phyloP scores from a whole-genome alignment of 768 basidiomycete genomes.

The Psilocybe tampanensis region DNA sequence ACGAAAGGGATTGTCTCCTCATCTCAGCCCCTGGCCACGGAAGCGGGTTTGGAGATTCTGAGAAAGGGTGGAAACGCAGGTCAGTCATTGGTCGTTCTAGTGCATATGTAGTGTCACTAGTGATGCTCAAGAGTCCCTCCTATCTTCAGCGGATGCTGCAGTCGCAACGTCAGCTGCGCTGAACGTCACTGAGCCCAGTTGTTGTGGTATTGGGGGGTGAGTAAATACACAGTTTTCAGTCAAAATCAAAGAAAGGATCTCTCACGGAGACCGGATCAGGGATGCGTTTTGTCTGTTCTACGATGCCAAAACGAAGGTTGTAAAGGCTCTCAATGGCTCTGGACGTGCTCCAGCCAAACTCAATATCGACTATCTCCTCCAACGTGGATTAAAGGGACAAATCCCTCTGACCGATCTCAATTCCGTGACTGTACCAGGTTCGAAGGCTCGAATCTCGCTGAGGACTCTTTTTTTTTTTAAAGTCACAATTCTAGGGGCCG shows the following conservation, averaged over 20 bases:
- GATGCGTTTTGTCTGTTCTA: slow-evolving; percentile 95
- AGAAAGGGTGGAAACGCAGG: slow-evolving; percentile 96
- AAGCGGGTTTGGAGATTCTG: slow-evolving; percentile 91
- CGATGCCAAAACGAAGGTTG: slow-evolving; percentile 77
- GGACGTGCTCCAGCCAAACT: slow-evolving; percentile 85
- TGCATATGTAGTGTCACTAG: slow-evolving; percentile 11
- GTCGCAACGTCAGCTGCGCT: slow-evolving; percentile 92
- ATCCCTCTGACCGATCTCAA: slow-evolving; percentile 87
- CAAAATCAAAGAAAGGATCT: slow-evolving; percentile 10
- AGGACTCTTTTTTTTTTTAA: neutral
- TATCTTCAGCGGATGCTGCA: slow-evolving; percentile 78
- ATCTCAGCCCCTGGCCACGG: slow-evolving; percentile 89
- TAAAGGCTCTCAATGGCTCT: slow-evolving; percentile 92
- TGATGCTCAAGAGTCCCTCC: neutral
- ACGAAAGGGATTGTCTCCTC: slow-evolving; percentile 87
- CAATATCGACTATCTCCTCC: slow-evolving; percentile 69
- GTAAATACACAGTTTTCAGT: slow-evolving; percentile 16
- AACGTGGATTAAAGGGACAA: slow-evolving; percentile 67
- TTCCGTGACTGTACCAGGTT: slow-evolving; percentile 86
- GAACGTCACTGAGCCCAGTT: slow-evolving; percentile 88
- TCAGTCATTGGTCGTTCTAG: slow-evolving; percentile 26
- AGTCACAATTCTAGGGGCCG: slow-evolving; percentile 59
- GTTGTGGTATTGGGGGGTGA: slow-evolving; percentile 91
- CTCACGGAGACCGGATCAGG: slow-evolving; percentile 35
- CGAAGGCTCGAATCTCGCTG: neutral